Percentiles rank a stretch among this genome's conserved stretches.
These are phyloP conservation scores for Mycothermus thermophilus DNA, from an alignment of 495 filamentous ascomycete genomes.

Conservation along the genomic window DNA sequence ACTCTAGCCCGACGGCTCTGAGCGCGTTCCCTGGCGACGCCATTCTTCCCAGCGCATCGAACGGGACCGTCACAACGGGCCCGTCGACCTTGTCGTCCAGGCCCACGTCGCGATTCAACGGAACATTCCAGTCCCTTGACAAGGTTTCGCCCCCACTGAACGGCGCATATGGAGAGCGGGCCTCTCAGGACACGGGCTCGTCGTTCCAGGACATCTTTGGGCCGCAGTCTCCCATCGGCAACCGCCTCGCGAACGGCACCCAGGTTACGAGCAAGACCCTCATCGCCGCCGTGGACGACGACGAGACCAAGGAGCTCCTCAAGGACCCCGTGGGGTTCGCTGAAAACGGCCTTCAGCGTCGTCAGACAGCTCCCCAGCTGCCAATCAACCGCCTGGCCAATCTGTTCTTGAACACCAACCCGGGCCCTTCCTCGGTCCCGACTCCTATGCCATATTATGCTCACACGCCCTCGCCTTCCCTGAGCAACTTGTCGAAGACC, in stretches of 20 bases:
- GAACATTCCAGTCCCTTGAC: slow-evolving; percentile 60
- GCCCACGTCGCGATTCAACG: slow-evolving; percentile 64
- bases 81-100: slow-evolving; percentile 46
- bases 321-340: slow-evolving; percentile 78
- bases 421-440: slow-evolving; percentile 34
- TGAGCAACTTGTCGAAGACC: slow-evolving; percentile 30
- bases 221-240: slow-evolving; percentile 70
- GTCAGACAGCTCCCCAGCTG: slow-evolving; percentile 61
- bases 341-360: slow-evolving; percentile 55
- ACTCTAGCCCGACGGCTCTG: slow-evolving; percentile 22
- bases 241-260: slow-evolving; percentile 52
- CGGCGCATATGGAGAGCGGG: slow-evolving; percentile 42
- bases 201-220: slow-evolving; percentile 66
- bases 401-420: slow-evolving; percentile 62
- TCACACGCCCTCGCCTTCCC: slow-evolving; percentile 30
- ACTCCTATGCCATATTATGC: slow-evolving; percentile 39
- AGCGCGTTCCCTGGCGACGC: slow-evolving; percentile 28
- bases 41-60: slow-evolving; percentile 13
- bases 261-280: slow-evolving; percentile 68
- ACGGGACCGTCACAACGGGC: slow-evolving; percentile 30
- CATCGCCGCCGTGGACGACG: slow-evolving; percentile 65
- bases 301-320: slow-evolving; percentile 72
- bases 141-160: slow-evolving; percentile 52
- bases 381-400: slow-evolving; percentile 57
- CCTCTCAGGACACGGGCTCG: slow-evolving; percentile 44